phyloP scores from a whole-genome alignment of 2,329 filamentous ascomycete genomes.

The Mycogone perniciosa region DNA sequence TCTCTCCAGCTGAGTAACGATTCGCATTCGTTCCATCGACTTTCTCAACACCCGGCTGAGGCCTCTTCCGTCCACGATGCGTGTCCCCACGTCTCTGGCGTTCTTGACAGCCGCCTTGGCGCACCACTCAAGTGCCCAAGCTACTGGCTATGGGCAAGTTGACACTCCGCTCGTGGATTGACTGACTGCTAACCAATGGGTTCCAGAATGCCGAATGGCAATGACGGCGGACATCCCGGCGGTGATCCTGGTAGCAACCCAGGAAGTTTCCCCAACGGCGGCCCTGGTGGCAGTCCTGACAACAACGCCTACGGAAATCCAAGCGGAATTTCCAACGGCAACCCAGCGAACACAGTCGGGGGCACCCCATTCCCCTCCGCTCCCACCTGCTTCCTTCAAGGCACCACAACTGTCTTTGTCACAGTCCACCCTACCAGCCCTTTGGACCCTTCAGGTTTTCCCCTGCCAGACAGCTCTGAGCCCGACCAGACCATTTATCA shows the following conservation, averaged over 20 bases:
- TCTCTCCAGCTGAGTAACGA: neutral
- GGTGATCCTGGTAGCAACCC: slow-evolving; percentile 5
- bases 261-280: slow-evolving; percentile 6
- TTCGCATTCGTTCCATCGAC: slow-evolving; percentile 3
- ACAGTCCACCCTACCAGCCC: slow-evolving; percentile 35
- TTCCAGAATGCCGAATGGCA: slow-evolving; percentile 14
- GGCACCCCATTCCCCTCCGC: slow-evolving; percentile 13
- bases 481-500: slow-evolving; percentile 17
- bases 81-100: slow-evolving; percentile 29
- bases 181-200: slow-evolving; percentile 7
- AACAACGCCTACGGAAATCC: slow-evolving; percentile 3
- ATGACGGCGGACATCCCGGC: slow-evolving; percentile 5
- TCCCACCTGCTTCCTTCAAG: slow-evolving; percentile 34
- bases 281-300: neutral
- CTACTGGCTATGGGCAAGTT: slow-evolving; percentile 29
- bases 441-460: slow-evolving; percentile 12
- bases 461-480: slow-evolving; percentile 11
- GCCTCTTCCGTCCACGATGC: slow-evolving; percentile 29
- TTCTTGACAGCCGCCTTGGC: slow-evolving; percentile 31
- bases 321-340: neutral
- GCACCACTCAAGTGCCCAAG: slow-evolving; percentile 25
- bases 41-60: slow-evolving; percentile 1
- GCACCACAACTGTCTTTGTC: slow-evolving; percentile 42
- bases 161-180: neutral
- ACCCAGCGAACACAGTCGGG: neutral